A percentile compares a stretch with the other conserved stretches of the same genome.
Evolutionary conservation across 306 rosid genomes (phyloP).

Genomic region (Dryas drummondii): DNA sequence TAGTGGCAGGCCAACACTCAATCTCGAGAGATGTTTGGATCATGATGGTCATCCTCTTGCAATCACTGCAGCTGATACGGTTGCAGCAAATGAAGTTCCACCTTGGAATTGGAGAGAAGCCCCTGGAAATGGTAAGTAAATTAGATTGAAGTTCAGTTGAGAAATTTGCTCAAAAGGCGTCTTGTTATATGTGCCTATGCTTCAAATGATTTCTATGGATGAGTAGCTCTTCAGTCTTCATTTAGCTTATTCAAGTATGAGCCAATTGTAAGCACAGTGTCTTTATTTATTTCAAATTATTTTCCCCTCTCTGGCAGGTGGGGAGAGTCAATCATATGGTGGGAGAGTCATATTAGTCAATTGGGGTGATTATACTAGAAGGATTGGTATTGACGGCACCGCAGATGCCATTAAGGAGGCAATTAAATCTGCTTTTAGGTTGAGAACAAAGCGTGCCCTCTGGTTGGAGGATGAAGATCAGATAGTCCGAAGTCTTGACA

Average conservation of each 20-base stretch:
- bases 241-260: not conserved
- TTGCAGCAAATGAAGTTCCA: slow-evolving; percentile 77
- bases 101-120: slow-evolving; percentile 99
- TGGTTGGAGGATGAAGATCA: slow-evolving; percentile 99
- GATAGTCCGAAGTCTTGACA: slow-evolving; percentile 82
- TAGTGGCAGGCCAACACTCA: slow-evolving; percentile 84
- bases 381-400: slow-evolving; percentile 88
- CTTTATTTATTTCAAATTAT: not conserved
- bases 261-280: not conserved
- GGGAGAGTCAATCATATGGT: slow-evolving; percentile 70
- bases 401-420: slow-evolving; percentile 94
- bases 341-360: slow-evolving; percentile 92
- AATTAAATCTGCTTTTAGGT: slow-evolving; percentile 78
- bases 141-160: not conserved
- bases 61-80: slow-evolving; percentile 85
- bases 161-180: not conserved
- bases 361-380: slow-evolving; percentile 88
- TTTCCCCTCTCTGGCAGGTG: slow-evolving; percentile 47
- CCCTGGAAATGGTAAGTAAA: slow-evolving; percentile 77
- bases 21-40: slow-evolving; percentile 90
- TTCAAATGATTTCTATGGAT: not conserved
- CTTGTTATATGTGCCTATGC: not conserved
- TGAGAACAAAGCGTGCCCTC: slow-evolving; percentile 88
- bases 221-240: not conserved
- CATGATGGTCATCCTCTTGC: slow-evolving; percentile 97